Evolutionary conservation across 768 basidiomycete genomes (phyloP).

Genomic region (Austroboletus festivus): DNA sequence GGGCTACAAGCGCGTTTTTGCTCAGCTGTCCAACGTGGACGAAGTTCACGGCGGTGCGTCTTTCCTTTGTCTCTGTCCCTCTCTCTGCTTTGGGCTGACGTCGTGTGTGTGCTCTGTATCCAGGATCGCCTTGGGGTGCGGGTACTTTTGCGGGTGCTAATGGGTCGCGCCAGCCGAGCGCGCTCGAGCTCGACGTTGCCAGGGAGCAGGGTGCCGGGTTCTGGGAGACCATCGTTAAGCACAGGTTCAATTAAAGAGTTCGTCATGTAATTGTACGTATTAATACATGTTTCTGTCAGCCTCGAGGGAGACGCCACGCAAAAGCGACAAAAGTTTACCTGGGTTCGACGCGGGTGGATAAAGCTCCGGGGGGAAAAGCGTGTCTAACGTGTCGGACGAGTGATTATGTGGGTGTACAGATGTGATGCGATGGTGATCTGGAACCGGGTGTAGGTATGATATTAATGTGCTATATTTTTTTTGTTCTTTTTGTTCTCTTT

Average conservation of each 20-base stretch:
- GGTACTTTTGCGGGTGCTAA: slow-evolving; percentile 50
- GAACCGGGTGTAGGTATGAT: no score
- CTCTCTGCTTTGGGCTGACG: not conserved
- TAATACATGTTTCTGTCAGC: not conserved
- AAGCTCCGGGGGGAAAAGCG: not conserved
- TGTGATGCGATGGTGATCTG: no score
- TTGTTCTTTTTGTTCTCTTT: no score
- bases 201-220: slow-evolving; percentile 51
- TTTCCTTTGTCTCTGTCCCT: not conserved
- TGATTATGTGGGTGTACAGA: no score
- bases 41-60: slow-evolving; percentile 60
- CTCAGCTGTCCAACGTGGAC: slow-evolving; percentile 39
- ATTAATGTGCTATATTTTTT: no score
- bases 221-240: slow-evolving; percentile 44
- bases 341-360: not conserved
- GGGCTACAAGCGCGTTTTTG: slow-evolving; percentile 53
- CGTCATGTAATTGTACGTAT: not conserved
- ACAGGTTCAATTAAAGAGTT: slow-evolving; percentile 23
- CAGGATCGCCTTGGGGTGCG: slow-evolving; percentile 79
- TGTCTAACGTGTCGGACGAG: no score
- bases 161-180: slow-evolving; percentile 48
- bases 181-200: slow-evolving; percentile 52
- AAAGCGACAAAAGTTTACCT: not conserved
- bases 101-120: not conserved
- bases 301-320: not conserved